Evolutionary conservation across 345 rosid genomes (phyloP).

Genomic region (Cochlearia excelsa): DNA sequence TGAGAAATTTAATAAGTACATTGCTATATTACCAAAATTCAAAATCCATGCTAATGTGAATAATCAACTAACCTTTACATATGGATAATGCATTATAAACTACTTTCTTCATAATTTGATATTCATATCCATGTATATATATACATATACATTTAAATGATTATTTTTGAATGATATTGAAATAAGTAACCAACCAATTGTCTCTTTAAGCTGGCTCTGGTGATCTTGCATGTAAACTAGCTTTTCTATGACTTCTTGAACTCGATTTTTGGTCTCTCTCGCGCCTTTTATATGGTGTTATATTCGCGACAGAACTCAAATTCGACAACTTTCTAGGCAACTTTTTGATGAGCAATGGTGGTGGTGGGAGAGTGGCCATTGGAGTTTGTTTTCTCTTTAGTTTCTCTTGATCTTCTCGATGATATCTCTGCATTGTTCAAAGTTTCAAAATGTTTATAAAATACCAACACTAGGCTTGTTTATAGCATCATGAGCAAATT

Average conservation of each 20-base stretch:
- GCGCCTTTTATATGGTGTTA: slow-evolving; percentile 39
- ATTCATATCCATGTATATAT: not conserved
- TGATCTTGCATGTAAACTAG: slow-evolving; percentile 19
- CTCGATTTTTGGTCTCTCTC: slow-evolving; percentile 44
- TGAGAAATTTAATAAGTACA: too few relatives aligned
- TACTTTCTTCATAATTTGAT: too few relatives aligned
- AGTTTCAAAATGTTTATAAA: not conserved
- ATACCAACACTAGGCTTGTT: not conserved
- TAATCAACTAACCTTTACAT: too few relatives aligned
- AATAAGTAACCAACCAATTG: not conserved
- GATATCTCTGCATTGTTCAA: slow-evolving; percentile 57
- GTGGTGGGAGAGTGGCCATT: slow-evolving; percentile 15
- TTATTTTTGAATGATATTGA: not conserved
- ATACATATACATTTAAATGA: not conserved
- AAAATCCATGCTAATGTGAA: too few relatives aligned
- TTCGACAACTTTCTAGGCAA: slow-evolving; percentile 30
- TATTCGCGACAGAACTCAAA: slow-evolving; percentile 30
- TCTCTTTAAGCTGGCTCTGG: slow-evolving; percentile 7
- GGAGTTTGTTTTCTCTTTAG: slow-evolving; percentile 40
- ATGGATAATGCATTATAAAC: too few relatives aligned
- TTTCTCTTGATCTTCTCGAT: slow-evolving; percentile 41
- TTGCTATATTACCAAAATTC: too few relatives aligned
- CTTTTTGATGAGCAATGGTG: slow-evolving; percentile 27
- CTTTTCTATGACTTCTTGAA: slow-evolving; percentile 53
- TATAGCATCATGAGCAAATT: too few relatives aligned